Evolutionary conservation across 345 rosid species (phyloP).

Genomic region (Triadica sebifera): DNA sequence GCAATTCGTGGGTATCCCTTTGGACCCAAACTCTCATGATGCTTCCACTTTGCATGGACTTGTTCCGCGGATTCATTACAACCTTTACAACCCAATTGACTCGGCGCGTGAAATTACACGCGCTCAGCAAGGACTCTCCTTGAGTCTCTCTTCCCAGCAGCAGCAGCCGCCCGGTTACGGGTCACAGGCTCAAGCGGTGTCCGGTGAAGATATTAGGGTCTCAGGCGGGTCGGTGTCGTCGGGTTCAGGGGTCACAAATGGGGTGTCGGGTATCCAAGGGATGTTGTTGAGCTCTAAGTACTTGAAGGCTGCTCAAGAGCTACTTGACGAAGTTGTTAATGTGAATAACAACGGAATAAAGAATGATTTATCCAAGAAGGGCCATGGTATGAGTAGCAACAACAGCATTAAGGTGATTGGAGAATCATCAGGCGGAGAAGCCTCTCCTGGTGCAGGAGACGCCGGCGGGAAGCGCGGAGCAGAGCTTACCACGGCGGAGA

Average conservation of each 20-base stretch:
- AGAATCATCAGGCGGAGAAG: conserved; percentile 59
- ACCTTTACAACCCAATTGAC: conserved; percentile 61
- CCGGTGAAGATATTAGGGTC: conserved; percentile 50
- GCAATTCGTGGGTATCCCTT: conserved; percentile 85
- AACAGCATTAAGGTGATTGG: conserved; percentile 40
- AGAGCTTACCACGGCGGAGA: conserved; percentile 76
- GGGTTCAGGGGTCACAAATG: conserved; percentile 73
- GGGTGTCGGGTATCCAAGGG: conserved; percentile 58
- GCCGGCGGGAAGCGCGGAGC: conserved; percentile 46
- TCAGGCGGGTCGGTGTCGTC: conserved; percentile 61
- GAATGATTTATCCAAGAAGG: conserved; percentile 45
- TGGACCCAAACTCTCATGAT: conserved; percentile 48
- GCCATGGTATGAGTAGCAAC: conserved; percentile 29
- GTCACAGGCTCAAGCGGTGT: conserved; percentile 37
- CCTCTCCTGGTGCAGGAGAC: conserved; percentile 43
- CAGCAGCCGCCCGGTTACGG: conserved; percentile 43
- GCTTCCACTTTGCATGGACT: conserved; percentile 72
- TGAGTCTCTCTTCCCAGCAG: conserved; percentile 79
- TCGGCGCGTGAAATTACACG: conserved; percentile 73
- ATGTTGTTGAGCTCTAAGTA: conserved; percentile 80
- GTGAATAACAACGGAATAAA: conserved; percentile 46
- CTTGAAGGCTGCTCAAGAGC: conserved; percentile 92
- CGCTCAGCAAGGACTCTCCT: conserved; percentile 74
- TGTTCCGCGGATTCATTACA: conserved; percentile 75
- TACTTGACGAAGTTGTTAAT: conserved; percentile 87